Base-by-base conservation (phyloP, 345 rosid species). In the Nephelium lappaceum region DNA sequence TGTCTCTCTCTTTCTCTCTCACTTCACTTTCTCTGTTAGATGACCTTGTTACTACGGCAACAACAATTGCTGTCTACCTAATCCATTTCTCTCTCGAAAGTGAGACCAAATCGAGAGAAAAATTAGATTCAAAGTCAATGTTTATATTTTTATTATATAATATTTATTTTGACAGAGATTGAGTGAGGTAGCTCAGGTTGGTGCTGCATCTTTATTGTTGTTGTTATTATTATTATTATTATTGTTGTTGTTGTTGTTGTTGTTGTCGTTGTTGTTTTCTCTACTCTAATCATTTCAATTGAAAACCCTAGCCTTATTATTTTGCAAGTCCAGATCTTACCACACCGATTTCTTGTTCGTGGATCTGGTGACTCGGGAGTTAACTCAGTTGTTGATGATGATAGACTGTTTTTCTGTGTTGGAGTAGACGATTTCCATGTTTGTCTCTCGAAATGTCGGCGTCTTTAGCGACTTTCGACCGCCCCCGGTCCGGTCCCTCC, bases 381-480 rank as follows among this genome's bases (percentile, higher is more conserved):
- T 77, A 72, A 75, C 77, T 70, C 67, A 43, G 42, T 38, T 10
- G 78, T 81, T 71, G 80, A 78, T 5, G 76, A 81, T 83, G 83
- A 60, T 72, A 55, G 70, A 69, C 60, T 45, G 60, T 43, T 6
- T 43, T n/a, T 8, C 4, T 36, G 21, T 7, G 39, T 51, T 62
- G 71, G 79, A 62, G 49, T 64, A 68, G 7, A 74, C 10, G 24
- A 43, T 79, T 79, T 77, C 75, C 65, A 77, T 83, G 81, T 60
- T 81, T 71, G 63, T 75, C 62, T 75, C 62, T 74, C 80, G 69
- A 84, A 89, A 95, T 95, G 98, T 92, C 95, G 84, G 89, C 86
- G 90, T 84, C 98, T 78, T 75, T 90, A 85, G 91, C 94, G 74
- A 90, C 93, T 85, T 85, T 93, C 82, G 98, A 95, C 87, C 93